A percentile compares a stretch with the other conserved stretches of the same genome.
phyloP scores from a whole-genome alignment of 768 basidiomycete genomes.

The Lentinula lateritia region DNA sequence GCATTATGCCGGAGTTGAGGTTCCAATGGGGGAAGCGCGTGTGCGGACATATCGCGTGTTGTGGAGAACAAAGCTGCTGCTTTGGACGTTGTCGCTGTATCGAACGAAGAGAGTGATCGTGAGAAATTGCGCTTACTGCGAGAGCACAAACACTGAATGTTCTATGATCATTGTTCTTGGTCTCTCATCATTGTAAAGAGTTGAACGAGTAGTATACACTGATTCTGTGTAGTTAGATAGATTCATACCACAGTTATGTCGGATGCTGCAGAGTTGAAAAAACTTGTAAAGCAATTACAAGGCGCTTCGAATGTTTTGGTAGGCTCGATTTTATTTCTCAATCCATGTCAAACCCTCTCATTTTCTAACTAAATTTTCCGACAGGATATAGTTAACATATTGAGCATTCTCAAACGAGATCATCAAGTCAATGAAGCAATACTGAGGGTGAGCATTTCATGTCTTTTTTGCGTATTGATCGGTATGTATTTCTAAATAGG shows the following conservation, averaged over 20 bases:
- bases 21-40: constrained; percentile 60
- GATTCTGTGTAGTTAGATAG: constrained; percentile 7
- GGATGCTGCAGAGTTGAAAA: constrained; percentile 64
- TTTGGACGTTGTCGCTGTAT: neutral
- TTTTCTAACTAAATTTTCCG: constrained; percentile 23
- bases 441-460: constrained; percentile 56
- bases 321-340: neutral
- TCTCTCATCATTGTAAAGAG: constrained; percentile 6
- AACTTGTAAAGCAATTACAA: constrained; percentile 77
- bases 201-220: neutral
- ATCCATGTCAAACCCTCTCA: constrained; percentile 17
- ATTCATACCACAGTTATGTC: constrained; percentile 31
- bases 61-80: neutral
- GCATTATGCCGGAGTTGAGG: constrained; percentile 56
- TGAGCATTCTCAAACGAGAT: constrained; percentile 60
- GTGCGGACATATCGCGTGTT: constrained; percentile 28
- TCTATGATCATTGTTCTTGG: neutral
- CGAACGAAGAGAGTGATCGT: neutral
- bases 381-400: constrained; percentile 60
- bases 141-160: neutral
- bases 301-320: constrained; percentile 32
- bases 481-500: constrained; percentile 40
- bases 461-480: constrained; percentile 16
- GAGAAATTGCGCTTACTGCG: neutral
- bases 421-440: constrained; percentile 66